Evolutionary conservation across 2,329 filamentous ascomycete genomes (phyloP), one percentile per base, ranked within the genome.

Genomic region (Alternaria dauci): DNA sequence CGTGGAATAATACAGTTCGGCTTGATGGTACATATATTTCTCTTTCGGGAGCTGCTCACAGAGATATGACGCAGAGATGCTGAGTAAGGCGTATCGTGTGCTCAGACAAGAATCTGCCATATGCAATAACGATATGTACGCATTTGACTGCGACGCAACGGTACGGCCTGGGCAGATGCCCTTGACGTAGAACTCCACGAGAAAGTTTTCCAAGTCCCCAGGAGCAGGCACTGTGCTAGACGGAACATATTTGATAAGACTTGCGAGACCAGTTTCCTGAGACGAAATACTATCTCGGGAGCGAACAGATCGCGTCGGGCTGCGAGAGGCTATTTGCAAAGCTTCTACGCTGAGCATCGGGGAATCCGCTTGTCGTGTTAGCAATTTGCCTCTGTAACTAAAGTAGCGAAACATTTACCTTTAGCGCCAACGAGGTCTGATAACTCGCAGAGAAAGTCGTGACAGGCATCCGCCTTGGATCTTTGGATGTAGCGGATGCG

Each of bases 401-500:
- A 6, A 1, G n/a, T 9, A 25, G 18, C 12, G 18, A 39, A 23
- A 25, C 12, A 58, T 68, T 58, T 39, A 75, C 74, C 71, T 59
- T 71, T 72, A 42, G 71, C 57, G n/a, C 71, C 71, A 52, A 67
- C 71, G 18, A 73, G 30, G 55, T 75, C 71, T n/a, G 71, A 74
- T n/a, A 76, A 54, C 56, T 76, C 74, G 36, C 67, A 71, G 2
- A 76, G 65, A 41, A 76, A 76, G 44, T 76, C 73, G 50, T 76
- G 72, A 58, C 73, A 76, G 8, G 74, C 74, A 50, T 76, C 72
- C 46, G 71, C 65, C 58, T 76, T 76, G 6, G 71, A 67, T 18
- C 66, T 58, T 43, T 76, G 74, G n/a, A 76, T 76, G 46, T 75
- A 65, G 32, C 70, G 62, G 12, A 76, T 69, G n/a, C 73, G 70